Evolutionary conservation across 2,329 filamentous ascomycete species (phyloP), one percentile per base, ranked within the genome.

Genomic region (Aspergillus sp.): DNA sequence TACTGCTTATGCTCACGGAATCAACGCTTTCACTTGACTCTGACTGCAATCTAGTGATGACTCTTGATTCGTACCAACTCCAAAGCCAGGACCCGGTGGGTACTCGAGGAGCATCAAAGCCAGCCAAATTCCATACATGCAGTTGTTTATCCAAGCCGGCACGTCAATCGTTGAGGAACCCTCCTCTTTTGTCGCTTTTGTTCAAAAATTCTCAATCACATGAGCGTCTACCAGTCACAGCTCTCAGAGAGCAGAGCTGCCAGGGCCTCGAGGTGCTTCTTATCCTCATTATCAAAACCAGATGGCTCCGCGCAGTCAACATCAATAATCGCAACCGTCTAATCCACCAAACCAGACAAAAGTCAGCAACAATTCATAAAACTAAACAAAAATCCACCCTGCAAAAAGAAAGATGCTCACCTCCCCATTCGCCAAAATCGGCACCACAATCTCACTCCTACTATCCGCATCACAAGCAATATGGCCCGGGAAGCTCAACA

Each of bases 401-500:
- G 13, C 7, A 12, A 33, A 37, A 42, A 39, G 27, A 37, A 19
- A 37, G 31, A 27, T 31, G 60, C 66, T 53, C 43, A 69, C 67
- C 62, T 70, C 68, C 30, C 59, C 64, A 12, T 48, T 49, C n/a
- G 58, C 51, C 39, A 71, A 36, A 55, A 75, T 66, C 31, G 72
- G 72, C 36, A 75, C 71, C 10, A 75, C 72, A 54, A 75, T 71
- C 58, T 75, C 72, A 60, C 72, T 75, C 47, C 61, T 60, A 48
- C 66, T 74, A 32, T 71, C 69, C 8, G 65, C 67, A 52, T 75
- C 72, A 51, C 72, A 75, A 8, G 72, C 70, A 59, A 75, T 75
- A 57, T 75, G 72, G 3, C 72, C 71, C 8, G 70, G 67, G 49
- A 72, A 74, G 6, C 56, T 46, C 33, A 60, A 38, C 38, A 74